Evolutionary conservation across 75 land plant genomes (phyloP).

Genomic region (Sequoiadendron giganteum): DNA sequence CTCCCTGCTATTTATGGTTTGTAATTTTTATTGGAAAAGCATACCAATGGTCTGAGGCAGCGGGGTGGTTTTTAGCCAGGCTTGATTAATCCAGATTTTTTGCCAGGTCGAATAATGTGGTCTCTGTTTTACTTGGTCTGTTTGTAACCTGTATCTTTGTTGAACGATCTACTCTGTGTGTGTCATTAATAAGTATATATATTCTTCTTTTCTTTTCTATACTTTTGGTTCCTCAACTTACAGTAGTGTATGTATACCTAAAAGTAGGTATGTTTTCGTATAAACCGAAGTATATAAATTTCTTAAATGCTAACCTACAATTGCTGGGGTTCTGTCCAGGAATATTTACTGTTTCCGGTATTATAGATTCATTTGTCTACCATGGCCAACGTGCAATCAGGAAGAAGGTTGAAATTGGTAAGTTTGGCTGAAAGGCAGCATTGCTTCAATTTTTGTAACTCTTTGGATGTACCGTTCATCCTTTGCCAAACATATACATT

Average conservation of each 20-base stretch:
- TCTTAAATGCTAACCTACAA: background rate
- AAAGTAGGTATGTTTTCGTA: background rate
- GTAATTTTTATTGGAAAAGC: background rate
- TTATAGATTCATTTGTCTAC: slow-evolving; percentile 75
- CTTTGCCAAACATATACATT: background rate
- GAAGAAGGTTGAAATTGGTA: slow-evolving; percentile 82
- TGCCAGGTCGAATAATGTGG: background rate
- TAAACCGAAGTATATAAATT: background rate
- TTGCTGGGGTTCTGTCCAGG: slow-evolving; percentile 31
- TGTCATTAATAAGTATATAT: background rate
- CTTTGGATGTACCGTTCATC: background rate
- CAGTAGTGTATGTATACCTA: background rate
- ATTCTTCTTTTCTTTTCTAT: background rate
- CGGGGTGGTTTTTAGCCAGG: background rate
- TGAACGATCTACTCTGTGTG: background rate
- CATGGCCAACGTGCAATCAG: slow-evolving; percentile 77
- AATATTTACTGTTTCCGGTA: slow-evolving; percentile 79
- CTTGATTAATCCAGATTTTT: background rate
- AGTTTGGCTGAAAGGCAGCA: slow-evolving; percentile 17
- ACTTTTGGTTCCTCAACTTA: background rate
- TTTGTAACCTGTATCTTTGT: background rate
- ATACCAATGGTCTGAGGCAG: background rate
- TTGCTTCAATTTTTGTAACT: background rate
- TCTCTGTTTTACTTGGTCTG: background rate
- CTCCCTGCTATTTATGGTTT: background rate